These are phyloP conservation scores for Nannochloropsis granulata DNA, from an alignment of 108 stramenopile species.

Conservation along the genomic window DNA sequence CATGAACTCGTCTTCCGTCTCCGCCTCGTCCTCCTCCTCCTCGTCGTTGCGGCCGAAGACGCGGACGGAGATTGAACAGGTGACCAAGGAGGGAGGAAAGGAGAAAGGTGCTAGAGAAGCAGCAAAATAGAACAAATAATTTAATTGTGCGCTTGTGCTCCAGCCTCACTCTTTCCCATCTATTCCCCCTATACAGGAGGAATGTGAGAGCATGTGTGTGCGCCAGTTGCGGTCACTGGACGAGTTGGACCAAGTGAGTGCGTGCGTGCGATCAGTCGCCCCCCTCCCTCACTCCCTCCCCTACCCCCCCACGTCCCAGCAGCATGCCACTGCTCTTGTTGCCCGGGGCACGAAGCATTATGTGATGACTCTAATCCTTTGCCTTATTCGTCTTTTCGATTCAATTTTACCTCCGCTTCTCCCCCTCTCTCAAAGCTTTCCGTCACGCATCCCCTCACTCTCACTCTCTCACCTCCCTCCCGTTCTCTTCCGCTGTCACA, in stretches of 20 bases:
- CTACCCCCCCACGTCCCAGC: too few relatives aligned
- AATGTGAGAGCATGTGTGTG: background rate
- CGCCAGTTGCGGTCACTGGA: background rate
- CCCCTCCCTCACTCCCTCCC: too few relatives aligned
- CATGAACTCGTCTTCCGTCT: background rate
- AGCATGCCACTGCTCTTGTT: too few relatives aligned
- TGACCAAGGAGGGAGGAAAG: background rate
- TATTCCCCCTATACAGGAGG: background rate
- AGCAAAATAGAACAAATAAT: background rate
- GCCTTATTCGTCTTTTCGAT: too few relatives aligned
- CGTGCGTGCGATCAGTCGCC: too few relatives aligned
- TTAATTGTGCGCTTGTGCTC: background rate
- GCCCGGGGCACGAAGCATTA: too few relatives aligned
- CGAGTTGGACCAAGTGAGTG: background rate
- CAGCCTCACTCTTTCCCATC: background rate
- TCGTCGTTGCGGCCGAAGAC: background rate
- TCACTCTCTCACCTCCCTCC: too few relatives aligned
- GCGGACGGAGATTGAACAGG: background rate
- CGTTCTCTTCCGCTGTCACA: too few relatives aligned
- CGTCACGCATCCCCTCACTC: too few relatives aligned
- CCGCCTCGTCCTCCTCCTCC: background rate
- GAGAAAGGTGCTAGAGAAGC: background rate
- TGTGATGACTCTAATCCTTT: too few relatives aligned
- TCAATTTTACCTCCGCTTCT: too few relatives aligned
- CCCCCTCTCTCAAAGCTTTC: too few relatives aligned